Evolutionary conservation across 176 grass and related monocot species (phyloP), one percentile per base, ranked within the genome.

Genomic region (Oryza nivara): DNA sequence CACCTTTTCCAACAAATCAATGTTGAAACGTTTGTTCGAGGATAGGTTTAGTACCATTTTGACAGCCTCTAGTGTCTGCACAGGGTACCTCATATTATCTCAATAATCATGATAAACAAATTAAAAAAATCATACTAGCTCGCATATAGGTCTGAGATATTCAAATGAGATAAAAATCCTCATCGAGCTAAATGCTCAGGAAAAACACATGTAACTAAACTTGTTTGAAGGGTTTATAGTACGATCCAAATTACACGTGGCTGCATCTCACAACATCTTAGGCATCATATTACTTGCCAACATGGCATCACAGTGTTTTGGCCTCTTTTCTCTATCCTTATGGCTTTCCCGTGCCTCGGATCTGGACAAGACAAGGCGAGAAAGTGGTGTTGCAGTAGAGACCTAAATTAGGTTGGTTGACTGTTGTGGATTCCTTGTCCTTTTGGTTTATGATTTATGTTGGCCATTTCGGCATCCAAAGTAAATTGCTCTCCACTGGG

Each of bases 41-140:
- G 96, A 98, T 64, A 98, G 70, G 73, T 89, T 85, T 26, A 95
- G 72, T 87, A 93, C 93, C 81, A 76, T 98, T 85, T 92, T 95
- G 45, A 84, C 48, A 77, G 93, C 96, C 92, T 98, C 93, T 60
- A 95, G 87, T 78, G 96, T 87, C 96, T 95, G 85, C 83, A 93
- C 58, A 87, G 41, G 43, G 74, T 82, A 80, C 22, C 30, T 61
- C 34, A 14, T 9, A 28, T 88, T 78, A 86, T 63, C 68, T 47
- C 6, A 82, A 72, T 48, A 87, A 70, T 78, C 70, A 70, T 70
- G 16, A 16, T 75, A 36, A 41, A 70, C 8, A 48, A 63, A 63
- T 16, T 10, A 65, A 78, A 78, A 78, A 44, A 88, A 52, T 61
- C 34, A 73, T 68, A 63, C 25, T 72, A 52, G 5, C 68, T 67